Conservation (phyloP, 2,329 filamentous ascomycete genomes). For the Chlorencoelia australis region DNA sequence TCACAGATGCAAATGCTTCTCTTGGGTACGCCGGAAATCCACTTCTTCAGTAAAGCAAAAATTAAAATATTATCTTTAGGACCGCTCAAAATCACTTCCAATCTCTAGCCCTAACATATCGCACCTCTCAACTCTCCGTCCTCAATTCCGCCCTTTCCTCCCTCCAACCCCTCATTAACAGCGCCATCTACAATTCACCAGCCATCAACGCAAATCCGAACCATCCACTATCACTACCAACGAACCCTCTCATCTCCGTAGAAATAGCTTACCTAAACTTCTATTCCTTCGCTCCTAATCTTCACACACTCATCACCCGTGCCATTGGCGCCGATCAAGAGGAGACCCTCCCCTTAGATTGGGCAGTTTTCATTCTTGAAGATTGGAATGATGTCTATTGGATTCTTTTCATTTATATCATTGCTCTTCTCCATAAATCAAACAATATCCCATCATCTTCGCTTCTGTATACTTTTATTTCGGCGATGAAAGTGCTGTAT, state of each 20-base stretch:
- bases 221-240: neutral
- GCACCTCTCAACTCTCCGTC: conserved; percentile 14
- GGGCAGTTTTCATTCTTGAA: conserved; percentile 13
- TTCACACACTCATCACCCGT: conserved; percentile 5
- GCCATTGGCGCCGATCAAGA: conserved; percentile 21
- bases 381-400: conserved; percentile 22
- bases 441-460: neutral
- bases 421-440: conserved; percentile 6
- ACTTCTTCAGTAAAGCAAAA: neutral
- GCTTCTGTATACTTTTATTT: neutral
- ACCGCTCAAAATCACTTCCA: conserved; percentile 18
- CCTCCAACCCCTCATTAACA: conserved; percentile 3
- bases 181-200: neutral
- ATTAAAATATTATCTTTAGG: conserved; percentile 10
- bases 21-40: conserved; percentile 6
- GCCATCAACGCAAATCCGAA: neutral
- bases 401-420: conserved; percentile 19
- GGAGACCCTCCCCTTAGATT: conserved; percentile 19
- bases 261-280: conserved; percentile 18
- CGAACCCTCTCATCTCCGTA: conserved; percentile 21
- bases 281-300: conserved; percentile 4
- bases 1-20: conserved; percentile 5
- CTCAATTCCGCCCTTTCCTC: conserved; percentile 7
- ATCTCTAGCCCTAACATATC: conserved; percentile 17
- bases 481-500: too few species aligned